phyloP scores from a whole-genome alignment of 2,329 filamentous ascomycete species.

The Fusarium sp. region DNA sequence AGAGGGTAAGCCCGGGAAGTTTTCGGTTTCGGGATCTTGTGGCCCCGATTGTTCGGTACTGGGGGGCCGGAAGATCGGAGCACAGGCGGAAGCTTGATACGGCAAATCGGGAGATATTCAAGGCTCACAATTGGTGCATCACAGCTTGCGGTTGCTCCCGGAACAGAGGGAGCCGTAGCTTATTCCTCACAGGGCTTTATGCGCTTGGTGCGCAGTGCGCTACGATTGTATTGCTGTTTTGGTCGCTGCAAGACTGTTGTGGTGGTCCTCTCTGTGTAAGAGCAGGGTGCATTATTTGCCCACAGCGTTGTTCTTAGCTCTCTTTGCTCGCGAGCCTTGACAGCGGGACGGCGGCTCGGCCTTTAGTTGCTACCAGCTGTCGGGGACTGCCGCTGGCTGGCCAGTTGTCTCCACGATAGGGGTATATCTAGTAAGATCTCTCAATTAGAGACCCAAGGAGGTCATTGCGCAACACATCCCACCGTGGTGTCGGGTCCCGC shows the following conservation, averaged over 20 bases:
- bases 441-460: neutral
- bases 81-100: slow-evolving; percentile 6
- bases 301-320: slow-evolving; percentile 20
- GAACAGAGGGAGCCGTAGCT: neutral
- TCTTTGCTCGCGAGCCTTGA: slow-evolving; percentile 15
- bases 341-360: slow-evolving; percentile 27
- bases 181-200: neutral
- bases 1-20: neutral
- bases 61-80: slow-evolving; percentile 1
- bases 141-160: slow-evolving; percentile 9
- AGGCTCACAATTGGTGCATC: slow-evolving; percentile 8
- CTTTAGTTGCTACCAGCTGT: slow-evolving; percentile 15
- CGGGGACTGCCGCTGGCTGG: neutral
- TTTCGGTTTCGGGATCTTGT: slow-evolving; percentile 10
- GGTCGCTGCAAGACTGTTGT: neutral
- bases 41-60: slow-evolving; percentile 18
- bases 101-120: neutral
- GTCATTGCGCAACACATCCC: slow-evolving; percentile 35
- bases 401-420: neutral
- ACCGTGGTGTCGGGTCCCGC: slow-evolving; percentile 36
- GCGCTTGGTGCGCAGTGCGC: slow-evolving; percentile 12
- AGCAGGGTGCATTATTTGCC: slow-evolving; percentile 27
- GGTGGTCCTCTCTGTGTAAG: neutral
- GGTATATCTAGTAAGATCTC: neutral
- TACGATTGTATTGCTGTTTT: slow-evolving; percentile 1